Evolutionary conservation across 192 early-diverging fungal species (phyloP), one percentile per base, ranked within the genome.

Genomic region (Spinellus fusiger): DNA sequence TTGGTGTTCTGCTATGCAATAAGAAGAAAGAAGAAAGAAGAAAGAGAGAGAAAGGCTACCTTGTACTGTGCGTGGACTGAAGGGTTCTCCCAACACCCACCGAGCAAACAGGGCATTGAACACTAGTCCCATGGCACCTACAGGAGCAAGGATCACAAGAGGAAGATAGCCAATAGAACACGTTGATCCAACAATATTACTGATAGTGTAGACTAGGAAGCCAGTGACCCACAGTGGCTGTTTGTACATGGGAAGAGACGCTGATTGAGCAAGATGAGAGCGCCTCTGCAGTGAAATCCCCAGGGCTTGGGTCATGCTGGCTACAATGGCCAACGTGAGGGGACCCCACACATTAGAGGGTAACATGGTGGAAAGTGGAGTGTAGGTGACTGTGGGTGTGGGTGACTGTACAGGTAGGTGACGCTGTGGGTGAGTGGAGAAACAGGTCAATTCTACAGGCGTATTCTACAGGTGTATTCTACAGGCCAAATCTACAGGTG

Each of bases 61-160:
- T 52, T 71, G 49, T 18, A 75, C 71, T 40, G 85, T 86, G n/a
- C 82, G 77, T 26, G 64, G 68, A 0, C 77, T 83, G 74, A 91
- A 91, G 23, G 68, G 77, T 58, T 86, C 86, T 12, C 74, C 75
- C 26, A 91, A 55, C 5, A 91, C 73, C 50, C 79, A 72, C 22
- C 76, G 65, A 10, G 89, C 87, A 78, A 89, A 91, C 3, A 88
- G 76, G 1, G 87, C 89, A 70, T 91, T 91, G 53, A 89, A 86
- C 8, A 91, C 85, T 48, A 91, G 68, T 8, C 81, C 84, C 27
- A 88, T 83, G 3, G 89, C 86, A 1, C 86, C 88, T 47, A 91
- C 59, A 7, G 88, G 89, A 7, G 89, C 89, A 7, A 89, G 73
- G 48, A 91, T 86, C 53, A 89, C 80, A 6, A 91, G 85, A 1